Evolutionary conservation across 306 rosid species (phyloP), one percentile per base, ranked within the genome.

Genomic region (Psophocarpus tetragonolobus): DNA sequence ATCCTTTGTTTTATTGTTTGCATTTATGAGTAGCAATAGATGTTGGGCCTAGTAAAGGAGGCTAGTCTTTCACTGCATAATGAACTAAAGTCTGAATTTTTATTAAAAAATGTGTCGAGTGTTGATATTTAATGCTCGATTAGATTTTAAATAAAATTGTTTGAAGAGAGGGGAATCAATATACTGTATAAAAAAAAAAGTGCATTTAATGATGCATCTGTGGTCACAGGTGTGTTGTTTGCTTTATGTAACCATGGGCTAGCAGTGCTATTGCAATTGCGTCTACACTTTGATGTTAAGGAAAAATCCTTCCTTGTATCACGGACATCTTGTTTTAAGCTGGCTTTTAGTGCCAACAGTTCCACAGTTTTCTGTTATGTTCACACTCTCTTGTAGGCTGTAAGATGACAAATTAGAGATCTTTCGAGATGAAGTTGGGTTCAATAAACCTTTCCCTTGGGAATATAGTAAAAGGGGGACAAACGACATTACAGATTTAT

Each of bases 201-300:
- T 71, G n/a, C 18, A 74, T 57, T 53, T 53, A 33, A 54, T 27
- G 61, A 20, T 41, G n/a, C n/a, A n/a, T n/a, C n/a, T n/a, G n/a
- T 26, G 78, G 62, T 76, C 74, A 71, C 70, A 74, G 36, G 80
- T 21, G 48, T 70, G 76, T 68, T 82, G 82, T 83, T 67, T 47
- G 35, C 48, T 78, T 65, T 56, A 45, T 74, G 81, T 71, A 56
- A 62, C 80, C 61, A 84, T 64, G 87, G 84, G 85, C 80, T 80
- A 23, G 3, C 4, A 67, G 23, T 41, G 72, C 44, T 27, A 41
- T 61, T 64, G 67, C 58, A 62, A 50, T 15, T 42, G 68, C 24
- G 13, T 62, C 36, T 23, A 27, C 58, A 72, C 76, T 44, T 36
- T 45, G 80, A 47, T 33, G 48, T 33, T 61, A 42, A 58, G 77